Base-by-base conservation (phyloP, 192 early-diverging fungal genomes). In the Mortierella claussenii region DNA sequence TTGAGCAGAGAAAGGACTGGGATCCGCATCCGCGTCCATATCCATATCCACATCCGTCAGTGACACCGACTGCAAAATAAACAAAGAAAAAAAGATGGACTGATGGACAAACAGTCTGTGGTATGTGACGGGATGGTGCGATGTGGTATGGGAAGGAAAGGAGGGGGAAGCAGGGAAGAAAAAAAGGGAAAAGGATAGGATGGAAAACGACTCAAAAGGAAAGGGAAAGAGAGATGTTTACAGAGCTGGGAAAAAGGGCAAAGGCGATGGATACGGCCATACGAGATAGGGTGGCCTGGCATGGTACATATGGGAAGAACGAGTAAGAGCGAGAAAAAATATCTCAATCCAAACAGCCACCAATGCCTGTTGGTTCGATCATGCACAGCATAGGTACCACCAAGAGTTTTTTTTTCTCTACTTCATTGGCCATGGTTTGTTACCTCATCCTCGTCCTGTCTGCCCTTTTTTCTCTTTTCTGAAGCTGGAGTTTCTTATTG, bases 311-410 rank as follows among this genome's bases (percentile, higher is more conserved):
- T 65, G 60, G 49, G 50, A 63, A 53, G 26, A 24, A 36, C 8
- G 13, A 40, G 13, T 40, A 13, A 13, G 37, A 40, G 13, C 8
- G 37, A 40, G 13, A 40, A 40, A 40, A 40, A 40, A 40, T 10
- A 40, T 27, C 49, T 21, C 37, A 43, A 24, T 43, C 10, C 60
- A 40, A 28, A 17, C n/a, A n/a, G n/a, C n/a, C n/a, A n/a, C n/a
- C n/a, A 18, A 3, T 49, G 58, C 58, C 51, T 53, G 49, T 34
- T 55, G 34, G 44, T 26, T 31, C 44, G 28, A 30, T 47, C 53
- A 65, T 65, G 24, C 63, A 55, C 63, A 65, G 53, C 63, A 65
- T 33, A 55, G 37, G 40, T 64, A 28, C 44, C 44, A 60, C 57
- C 57, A 46, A 46, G 57, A 18, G 28, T 46, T 20, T 15, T n/a